phyloP scores from a whole-genome alignment of 1,284 basidiomycete genomes.

The Ganoderma leucocontextum region DNA sequence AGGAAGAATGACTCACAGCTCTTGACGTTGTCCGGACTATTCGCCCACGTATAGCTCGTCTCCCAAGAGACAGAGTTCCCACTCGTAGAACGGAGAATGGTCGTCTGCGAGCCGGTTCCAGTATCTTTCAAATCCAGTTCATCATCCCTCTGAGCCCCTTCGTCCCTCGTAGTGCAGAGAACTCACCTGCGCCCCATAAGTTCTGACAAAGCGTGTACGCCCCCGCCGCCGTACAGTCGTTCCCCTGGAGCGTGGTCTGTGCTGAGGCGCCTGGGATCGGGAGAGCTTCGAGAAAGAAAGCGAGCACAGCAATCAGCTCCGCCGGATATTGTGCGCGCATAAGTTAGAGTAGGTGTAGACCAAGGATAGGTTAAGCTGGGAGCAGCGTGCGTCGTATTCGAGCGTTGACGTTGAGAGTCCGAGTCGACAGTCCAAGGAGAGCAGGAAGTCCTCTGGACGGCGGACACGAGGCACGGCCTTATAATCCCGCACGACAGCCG shows the following conservation, averaged over 20 bases:
- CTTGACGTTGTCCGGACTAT: slow-evolving; percentile 61
- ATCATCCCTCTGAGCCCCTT: background rate
- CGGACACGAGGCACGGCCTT: slow-evolving; percentile 6
- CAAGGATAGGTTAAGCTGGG: background rate
- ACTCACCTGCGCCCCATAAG: slow-evolving; percentile 59
- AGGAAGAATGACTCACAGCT: slow-evolving; percentile 52
- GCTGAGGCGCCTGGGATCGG: background rate
- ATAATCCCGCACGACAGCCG: background rate
- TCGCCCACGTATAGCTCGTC: slow-evolving; percentile 63
- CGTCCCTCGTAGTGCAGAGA: background rate
- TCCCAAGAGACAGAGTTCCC: slow-evolving; percentile 58
- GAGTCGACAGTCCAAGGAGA: background rate
- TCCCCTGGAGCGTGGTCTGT: slow-evolving; percentile 21
- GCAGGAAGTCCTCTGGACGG: background rate
- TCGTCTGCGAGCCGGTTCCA: slow-evolving; percentile 59
- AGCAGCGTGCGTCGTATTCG: background rate
- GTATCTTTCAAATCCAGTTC: slow-evolving; percentile 36
- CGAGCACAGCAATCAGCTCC: slow-evolving; percentile 15
- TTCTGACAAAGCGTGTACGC: slow-evolving; percentile 63
- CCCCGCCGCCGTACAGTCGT: slow-evolving; percentile 55
- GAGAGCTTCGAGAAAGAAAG: slow-evolving; percentile 3
- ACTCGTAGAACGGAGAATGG: slow-evolving; percentile 53
- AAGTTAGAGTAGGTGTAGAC: slow-evolving; percentile 6
- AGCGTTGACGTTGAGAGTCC: background rate
- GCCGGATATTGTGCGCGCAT: slow-evolving; percentile 14